These are phyloP conservation scores for Yamadazyma sp. DNA, from an alignment of 805 yeast species.

Conservation along the genomic window DNA sequence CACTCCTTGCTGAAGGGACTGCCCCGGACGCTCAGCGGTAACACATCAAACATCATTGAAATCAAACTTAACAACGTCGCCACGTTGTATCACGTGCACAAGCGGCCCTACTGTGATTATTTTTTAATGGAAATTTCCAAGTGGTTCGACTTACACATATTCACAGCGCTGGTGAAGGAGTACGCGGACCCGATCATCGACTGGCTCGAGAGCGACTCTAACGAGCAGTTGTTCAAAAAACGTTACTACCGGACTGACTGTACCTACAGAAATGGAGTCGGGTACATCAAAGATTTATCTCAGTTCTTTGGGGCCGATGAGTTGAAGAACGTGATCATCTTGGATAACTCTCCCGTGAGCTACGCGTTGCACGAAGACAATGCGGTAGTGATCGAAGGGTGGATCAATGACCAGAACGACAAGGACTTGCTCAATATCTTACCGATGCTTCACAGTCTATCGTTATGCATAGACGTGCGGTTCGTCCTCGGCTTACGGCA, in stretches of 20 bases:
- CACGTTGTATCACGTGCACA: slow-evolving; percentile 84
- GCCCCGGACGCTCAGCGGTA: slow-evolving; percentile 40
- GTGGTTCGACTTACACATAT: slow-evolving; percentile 88
- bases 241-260: slow-evolving; percentile 82
- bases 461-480: slow-evolving; percentile 83
- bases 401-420: slow-evolving; percentile 97
- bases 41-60: slow-evolving; percentile 67
- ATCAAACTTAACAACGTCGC: slow-evolving; percentile 68
- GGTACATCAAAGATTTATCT: slow-evolving; percentile 62
- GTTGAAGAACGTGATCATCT: slow-evolving; percentile 66
- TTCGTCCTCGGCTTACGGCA: slow-evolving; percentile 68
- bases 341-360: slow-evolving; percentile 93
- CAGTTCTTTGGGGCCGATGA: slow-evolving; percentile 61
- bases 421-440: slow-evolving; percentile 75
- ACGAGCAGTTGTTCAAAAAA: slow-evolving; percentile 39
- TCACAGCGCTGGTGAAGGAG: slow-evolving; percentile 92
- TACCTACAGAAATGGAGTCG: slow-evolving; percentile 71
- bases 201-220: slow-evolving; percentile 70
- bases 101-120: slow-evolving; percentile 87
- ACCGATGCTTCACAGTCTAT: slow-evolving; percentile 74
- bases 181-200: slow-evolving; percentile 97
- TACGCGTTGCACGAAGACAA: slow-evolving; percentile 81
- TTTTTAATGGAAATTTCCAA: slow-evolving; percentile 74
- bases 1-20: slow-evolving; percentile 80
- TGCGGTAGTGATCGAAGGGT: slow-evolving; percentile 92